A percentile compares a stretch with the other conserved stretches of the same genome.
phyloP scores from a whole-genome alignment of 192 early-diverging fungal genomes.

The Mortierella claussenii region DNA sequence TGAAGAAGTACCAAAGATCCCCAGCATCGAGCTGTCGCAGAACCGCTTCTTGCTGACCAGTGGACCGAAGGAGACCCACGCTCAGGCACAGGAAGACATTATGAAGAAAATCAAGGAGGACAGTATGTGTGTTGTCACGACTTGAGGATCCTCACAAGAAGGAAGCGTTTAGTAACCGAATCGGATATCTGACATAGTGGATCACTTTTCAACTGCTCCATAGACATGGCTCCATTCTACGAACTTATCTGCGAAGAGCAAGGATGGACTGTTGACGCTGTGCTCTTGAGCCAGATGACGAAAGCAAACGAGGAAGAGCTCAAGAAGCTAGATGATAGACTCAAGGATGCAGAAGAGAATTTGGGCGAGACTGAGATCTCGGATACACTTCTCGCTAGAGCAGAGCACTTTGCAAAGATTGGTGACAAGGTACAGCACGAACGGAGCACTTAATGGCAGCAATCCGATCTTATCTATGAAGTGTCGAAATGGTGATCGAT shows the following conservation, averaged over 20 bases:
- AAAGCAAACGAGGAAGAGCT: conserved; percentile 82
- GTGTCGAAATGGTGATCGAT: too few species aligned
- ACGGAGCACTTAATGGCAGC: too few species aligned
- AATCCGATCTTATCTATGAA: too few species aligned
- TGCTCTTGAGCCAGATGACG: conserved; percentile 63
- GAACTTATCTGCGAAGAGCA: conserved; percentile 70
- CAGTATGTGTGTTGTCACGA: conserved; percentile 70
- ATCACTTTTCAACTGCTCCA: neutral
- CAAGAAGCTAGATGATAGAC: conserved; percentile 81
- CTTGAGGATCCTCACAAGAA: too few species aligned
- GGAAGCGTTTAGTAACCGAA: too few species aligned
- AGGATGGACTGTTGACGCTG: conserved; percentile 65
- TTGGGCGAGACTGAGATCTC: conserved; percentile 93
- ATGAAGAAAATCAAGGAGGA: conserved; percentile 82
- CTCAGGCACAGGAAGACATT: conserved; percentile 75
- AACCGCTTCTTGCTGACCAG: conserved; percentile 81
- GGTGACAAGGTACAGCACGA: conserved; percentile 82
- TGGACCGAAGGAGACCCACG: conserved; percentile 75
- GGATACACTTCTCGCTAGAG: conserved; percentile 89
- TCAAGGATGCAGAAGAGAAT: conserved; percentile 92
- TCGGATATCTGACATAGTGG: too few species aligned
- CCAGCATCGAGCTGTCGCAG: conserved; percentile 89
- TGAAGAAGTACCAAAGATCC: conserved; percentile 81
- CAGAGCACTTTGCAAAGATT: conserved; percentile 91
- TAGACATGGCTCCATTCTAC: conserved; percentile 93